Evolutionary conservation across 768 basidiomycete genomes (phyloP).

Genomic region (Leccinum barrowsii): DNA sequence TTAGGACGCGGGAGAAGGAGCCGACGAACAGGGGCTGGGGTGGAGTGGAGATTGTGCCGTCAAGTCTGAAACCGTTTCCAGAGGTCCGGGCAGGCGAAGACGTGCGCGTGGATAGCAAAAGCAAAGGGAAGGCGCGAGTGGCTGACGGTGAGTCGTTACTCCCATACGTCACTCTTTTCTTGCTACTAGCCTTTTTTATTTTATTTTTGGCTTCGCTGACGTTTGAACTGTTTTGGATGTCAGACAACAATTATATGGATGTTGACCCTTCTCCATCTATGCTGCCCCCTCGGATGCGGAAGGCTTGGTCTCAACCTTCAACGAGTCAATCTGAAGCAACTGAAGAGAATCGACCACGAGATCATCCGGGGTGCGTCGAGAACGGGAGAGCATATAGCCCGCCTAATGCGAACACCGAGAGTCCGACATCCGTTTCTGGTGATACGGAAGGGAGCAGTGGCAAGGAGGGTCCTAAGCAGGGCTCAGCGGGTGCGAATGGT

Average conservation of each 20-base stretch:
- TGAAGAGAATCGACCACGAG: neutral
- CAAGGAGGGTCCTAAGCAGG: neutral
- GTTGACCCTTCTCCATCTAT: conserved; percentile 13
- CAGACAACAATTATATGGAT: conserved; percentile 14
- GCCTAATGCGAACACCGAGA: conserved; percentile 15
- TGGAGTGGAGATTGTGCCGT: conserved; percentile 55
- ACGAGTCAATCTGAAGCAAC: neutral
- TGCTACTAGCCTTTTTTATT: neutral
- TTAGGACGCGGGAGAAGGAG: conserved; percentile 55
- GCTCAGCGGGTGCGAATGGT: neutral
- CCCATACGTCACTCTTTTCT: neutral
- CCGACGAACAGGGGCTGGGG: conserved; percentile 59
- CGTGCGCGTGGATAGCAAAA: conserved; percentile 6
- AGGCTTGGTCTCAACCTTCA: conserved; percentile 34
- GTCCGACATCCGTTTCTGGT: conserved; percentile 14
- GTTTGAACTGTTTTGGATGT: neutral
- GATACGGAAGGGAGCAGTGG: neutral
- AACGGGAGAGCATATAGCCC: conserved; percentile 16
- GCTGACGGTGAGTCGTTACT: conserved; percentile 21
- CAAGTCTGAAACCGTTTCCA: conserved; percentile 19
- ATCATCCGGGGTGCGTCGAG: conserved; percentile 1
- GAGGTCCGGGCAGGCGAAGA: conserved; percentile 11
- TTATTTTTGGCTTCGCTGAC: neutral
- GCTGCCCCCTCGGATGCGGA: conserved; percentile 66
- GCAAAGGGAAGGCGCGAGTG: conserved; percentile 17